Evolutionary conservation across 768 basidiomycete genomes (phyloP), one percentile per base, ranked within the genome.

Genomic region (Gymnopilus junonius): DNA sequence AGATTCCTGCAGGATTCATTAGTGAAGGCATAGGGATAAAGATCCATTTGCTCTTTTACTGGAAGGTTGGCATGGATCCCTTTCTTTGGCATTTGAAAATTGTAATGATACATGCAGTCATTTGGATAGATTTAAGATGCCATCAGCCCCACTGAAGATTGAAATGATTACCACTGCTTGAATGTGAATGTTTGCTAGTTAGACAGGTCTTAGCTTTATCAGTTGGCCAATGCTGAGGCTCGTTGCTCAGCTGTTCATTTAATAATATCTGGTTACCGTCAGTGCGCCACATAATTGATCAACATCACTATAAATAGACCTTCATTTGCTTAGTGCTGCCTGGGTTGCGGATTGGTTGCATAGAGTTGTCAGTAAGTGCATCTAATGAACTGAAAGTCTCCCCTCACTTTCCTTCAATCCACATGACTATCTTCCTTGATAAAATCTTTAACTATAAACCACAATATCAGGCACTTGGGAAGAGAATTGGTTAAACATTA

Each of bases 271-370:
- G n/a, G n/a, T n/a, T n/a, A n/a, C n/a, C n/a, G n/a, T n/a, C n/a
- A n/a, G n/a, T n/a, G n/a, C n/a, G n/a, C n/a, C n/a, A n/a, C n/a
- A n/a, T n/a, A n/a, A n/a, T n/a, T n/a, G n/a, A n/a, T n/a, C n/a
- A n/a, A n/a, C n/a, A n/a, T n/a, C n/a, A n/a, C n/a, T n/a, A n/a
- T n/a, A n/a, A n/a, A n/a, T n/a, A n/a, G n/a, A n/a, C n/a, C n/a
- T n/a, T n/a, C n/a, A n/a, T n/a, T n/a, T n/a, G n/a, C n/a, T n/a
- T n/a, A n/a, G n/a, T n/a, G n/a, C n/a, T n/a, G n/a, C n/a, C 27
- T 39, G 82, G 81, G 68, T 79, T 65, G 80, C 79, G 5, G 74
- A 69, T 58, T 74, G 78, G 59, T 71, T 73, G 6, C 34, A 12
- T 35, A 12, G 7, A 35, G 7, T 12, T 35, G 34, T 35, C 34